These are phyloP conservation scores for Alternaria ventricosa DNA, from an alignment of 2,329 filamentous ascomycete genomes.

Conservation along the genomic window DNA sequence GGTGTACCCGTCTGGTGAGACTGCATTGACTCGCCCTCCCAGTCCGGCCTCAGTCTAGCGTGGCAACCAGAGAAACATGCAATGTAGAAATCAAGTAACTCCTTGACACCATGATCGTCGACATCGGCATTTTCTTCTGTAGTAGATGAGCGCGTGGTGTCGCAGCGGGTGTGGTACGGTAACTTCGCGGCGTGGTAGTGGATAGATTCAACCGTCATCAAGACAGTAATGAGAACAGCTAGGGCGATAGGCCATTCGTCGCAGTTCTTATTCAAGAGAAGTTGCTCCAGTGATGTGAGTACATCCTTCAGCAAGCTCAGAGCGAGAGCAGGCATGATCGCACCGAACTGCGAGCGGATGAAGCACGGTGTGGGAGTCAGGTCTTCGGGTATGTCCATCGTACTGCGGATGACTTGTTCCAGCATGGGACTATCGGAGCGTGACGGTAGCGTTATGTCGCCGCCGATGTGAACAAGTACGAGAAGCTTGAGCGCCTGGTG, in stretches of 20 bases:
- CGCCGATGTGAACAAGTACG: conserved; percentile 49
- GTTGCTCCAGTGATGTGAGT: conserved; percentile 39
- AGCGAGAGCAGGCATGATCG: conserved; percentile 44
- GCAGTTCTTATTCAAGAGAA: conserved; percentile 38
- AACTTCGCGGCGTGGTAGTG: conserved; percentile 49
- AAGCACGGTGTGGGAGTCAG: conserved; percentile 45
- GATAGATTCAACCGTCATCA: conserved; percentile 49
- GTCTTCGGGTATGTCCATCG: conserved; percentile 20
- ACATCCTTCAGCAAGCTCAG: conserved; percentile 40
- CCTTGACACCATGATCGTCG: conserved; percentile 37
- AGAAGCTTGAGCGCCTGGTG: conserved; percentile 47
- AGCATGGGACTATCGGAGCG: conserved; percentile 21
- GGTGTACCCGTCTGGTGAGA: conserved; percentile 2
- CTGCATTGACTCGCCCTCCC: conserved; percentile 32
- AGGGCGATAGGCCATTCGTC: conserved; percentile 44
- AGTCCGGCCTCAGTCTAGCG: conserved; percentile 33
- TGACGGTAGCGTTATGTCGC: conserved; percentile 42
- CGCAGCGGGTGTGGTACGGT: conserved; percentile 39
- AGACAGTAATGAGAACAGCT: conserved; percentile 39
- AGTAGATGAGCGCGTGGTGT: neutral
- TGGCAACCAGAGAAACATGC: conserved; percentile 46
- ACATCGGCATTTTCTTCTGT: conserved; percentile 13
- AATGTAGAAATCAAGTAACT: conserved; percentile 41
- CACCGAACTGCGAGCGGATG: conserved; percentile 48
- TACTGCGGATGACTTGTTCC: conserved; percentile 25